phyloP scores from a whole-genome alignment of 768 basidiomycete genomes.

The Amanita pallidorosea region DNA sequence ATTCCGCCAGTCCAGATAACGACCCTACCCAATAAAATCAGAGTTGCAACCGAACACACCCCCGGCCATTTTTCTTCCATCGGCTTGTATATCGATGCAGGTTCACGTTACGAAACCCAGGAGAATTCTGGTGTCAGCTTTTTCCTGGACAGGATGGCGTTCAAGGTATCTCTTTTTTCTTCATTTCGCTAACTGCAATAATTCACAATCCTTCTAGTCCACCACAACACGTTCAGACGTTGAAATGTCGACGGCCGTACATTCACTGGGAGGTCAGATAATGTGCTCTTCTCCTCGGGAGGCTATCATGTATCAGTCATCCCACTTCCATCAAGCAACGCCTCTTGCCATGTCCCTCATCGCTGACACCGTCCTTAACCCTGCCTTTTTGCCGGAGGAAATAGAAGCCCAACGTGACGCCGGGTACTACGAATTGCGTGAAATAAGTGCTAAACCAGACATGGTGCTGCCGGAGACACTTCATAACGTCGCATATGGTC shows the following conservation, averaged over 20 bases:
- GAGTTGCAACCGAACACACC: constrained; percentile 83
- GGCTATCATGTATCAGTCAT: constrained; percentile 96
- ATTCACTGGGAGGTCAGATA: constrained; percentile 84
- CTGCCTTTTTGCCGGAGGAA: constrained; percentile 68
- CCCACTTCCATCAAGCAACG: constrained; percentile 79
- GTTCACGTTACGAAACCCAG: constrained; percentile 77
- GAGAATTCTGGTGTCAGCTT: constrained; percentile 75
- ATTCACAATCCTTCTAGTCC: constrained; percentile 35
- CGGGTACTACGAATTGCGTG: constrained; percentile 83
- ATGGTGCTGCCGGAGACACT: constrained; percentile 87
- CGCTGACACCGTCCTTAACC: constrained; percentile 79
- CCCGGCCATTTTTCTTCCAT: constrained; percentile 93
- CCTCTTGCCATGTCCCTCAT: constrained; percentile 80
- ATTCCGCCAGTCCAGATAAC: constrained; percentile 50
- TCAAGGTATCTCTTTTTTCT: constrained; percentile 55
- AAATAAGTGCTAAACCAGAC: constrained; percentile 82
- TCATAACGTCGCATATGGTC: constrained; percentile 76
- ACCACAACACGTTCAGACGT: constrained; percentile 61
- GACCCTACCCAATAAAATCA: constrained; percentile 81
- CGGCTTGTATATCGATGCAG: constrained; percentile 90
- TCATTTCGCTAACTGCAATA: not conserved
- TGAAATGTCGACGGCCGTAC: constrained; percentile 73
- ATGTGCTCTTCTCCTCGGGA: constrained; percentile 86
- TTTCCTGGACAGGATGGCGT: constrained; percentile 92
- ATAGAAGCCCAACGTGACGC: constrained; percentile 77